Base-by-base conservation (phyloP, 805 yeast genomes). In the Nakazawaea wyomingensis region DNA sequence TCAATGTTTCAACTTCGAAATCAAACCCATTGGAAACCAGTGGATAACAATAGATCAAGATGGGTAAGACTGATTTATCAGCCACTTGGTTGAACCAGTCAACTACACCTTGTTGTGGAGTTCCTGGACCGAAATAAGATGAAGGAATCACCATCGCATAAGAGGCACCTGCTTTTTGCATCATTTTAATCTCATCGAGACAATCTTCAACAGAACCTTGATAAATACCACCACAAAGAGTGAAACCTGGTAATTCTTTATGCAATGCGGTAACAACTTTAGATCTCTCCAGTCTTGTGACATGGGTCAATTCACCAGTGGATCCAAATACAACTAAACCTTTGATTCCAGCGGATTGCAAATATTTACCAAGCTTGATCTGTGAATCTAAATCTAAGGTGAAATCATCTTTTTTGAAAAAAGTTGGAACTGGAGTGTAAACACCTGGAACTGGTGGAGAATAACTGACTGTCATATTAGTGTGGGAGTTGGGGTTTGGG, bases 371-470 rank as follows among this genome's bases (percentile, higher is more conserved):
- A 50, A 74, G 79, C 36, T 61, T 55, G 38, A 68, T 56, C 53
- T 71, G 76, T 21, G 78, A 54, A 4, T 66, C 76, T 34, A 55
- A 54, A 51, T 74, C 78, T 29, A 74, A 59, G 3, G 71, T 58
- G 29, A 44, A 43, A 29, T 61, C 62, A 44, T 66, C 69, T 35
- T 55, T 56, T 50, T 70, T 68, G 70, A 73, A 74, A 54, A 76
- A 76, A 5, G 82, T 75, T 45, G 76, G 76, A 11, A 67, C 61
- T 24, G 81, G 81, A 9, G 77, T 71, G 59, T 76, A 76, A 31
- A 76, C 62, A 29, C 76, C 76, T 43, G 46, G 46, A 6, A 30
- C 19, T 34, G 46, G 46, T 34, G 46, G 43, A 22, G 41, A 30
- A 31, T 36, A 42, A 31, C 24, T 24, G 14, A 31, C 35, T 10